Conservation (phyloP, 1,284 basidiomycete genomes). For the Ganoderma boninense region DNA sequence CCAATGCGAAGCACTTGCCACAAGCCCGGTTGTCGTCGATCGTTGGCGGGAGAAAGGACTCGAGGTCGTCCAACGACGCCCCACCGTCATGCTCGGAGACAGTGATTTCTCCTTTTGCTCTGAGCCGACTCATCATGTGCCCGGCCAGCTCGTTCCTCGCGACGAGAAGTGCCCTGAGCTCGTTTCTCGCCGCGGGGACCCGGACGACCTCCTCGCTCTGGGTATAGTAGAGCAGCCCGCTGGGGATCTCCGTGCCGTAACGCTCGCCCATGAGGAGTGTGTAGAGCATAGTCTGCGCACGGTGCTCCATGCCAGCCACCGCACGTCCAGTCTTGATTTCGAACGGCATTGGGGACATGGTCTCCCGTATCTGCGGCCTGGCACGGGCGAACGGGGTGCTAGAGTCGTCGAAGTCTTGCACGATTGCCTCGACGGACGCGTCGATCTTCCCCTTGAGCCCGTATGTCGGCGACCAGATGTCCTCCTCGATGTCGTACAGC, state of each 20-base stretch:
- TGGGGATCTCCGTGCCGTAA: slow-evolving; percentile 75
- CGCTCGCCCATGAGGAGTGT: slow-evolving; percentile 92
- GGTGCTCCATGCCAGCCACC: slow-evolving; percentile 86
- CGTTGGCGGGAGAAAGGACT: slow-evolving; percentile 83
- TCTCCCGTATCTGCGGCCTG: slow-evolving; percentile 23
- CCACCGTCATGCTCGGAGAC: slow-evolving; percentile 29
- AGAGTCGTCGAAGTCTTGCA: slow-evolving; percentile 52
- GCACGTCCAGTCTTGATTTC: slow-evolving; percentile 96
- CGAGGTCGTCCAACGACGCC: slow-evolving; percentile 27
- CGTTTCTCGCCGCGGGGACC: slow-evolving; percentile 81
- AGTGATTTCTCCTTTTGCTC: slow-evolving; percentile 34
- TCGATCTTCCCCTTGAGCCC: slow-evolving; percentile 98
- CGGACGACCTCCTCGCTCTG: slow-evolving; percentile 89
- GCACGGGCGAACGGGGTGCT: slow-evolving; percentile 36
- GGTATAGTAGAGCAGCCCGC: slow-evolving; percentile 94
- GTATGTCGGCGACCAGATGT: slow-evolving; percentile 96
- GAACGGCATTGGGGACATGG: slow-evolving; percentile 70
- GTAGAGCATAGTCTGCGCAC: slow-evolving; percentile 98
- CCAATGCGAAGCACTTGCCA: slow-evolving; percentile 82
- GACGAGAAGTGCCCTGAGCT: slow-evolving; percentile 85
- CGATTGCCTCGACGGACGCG: slow-evolving; percentile 81
- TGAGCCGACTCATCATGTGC: slow-evolving; percentile 62
- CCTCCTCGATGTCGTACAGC: slow-evolving; percentile 92
- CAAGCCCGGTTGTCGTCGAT: slow-evolving; percentile 87
- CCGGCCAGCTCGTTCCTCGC: slow-evolving; percentile 89